A percentile compares a stretch with the other conserved stretches of the same genome.
Conservation (phyloP, 257 asterid species). For the Fraxinus quadrangulata region DNA sequence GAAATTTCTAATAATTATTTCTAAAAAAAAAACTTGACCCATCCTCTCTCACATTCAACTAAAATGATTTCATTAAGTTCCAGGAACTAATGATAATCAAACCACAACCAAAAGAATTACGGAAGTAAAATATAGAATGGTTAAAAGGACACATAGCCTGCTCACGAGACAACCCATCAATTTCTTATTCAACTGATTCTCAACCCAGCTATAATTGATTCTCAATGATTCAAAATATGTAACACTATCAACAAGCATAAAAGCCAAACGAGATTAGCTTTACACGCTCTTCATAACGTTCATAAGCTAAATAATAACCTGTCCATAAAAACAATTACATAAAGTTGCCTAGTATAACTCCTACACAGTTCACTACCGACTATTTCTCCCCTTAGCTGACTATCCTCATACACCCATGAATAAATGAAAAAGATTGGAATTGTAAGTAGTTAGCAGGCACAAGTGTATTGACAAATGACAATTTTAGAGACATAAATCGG, state of each 20-base stretch:
- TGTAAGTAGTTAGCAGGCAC: not conserved
- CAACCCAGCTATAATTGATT: not conserved
- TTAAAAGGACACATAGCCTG: not conserved
- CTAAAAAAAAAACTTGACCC: not conserved
- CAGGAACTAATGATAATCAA: not conserved
- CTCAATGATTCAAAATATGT: not conserved
- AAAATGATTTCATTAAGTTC: not conserved
- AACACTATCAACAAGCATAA: not conserved
- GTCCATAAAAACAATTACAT: not conserved
- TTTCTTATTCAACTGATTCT: not conserved
- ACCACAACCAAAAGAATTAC: not conserved
- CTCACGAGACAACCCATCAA: not conserved
- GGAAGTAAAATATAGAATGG: not conserved
- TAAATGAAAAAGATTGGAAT: not conserved
- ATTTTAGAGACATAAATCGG: not conserved
- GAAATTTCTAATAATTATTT: not conserved
- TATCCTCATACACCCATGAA: not conserved
- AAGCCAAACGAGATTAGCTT: not conserved
- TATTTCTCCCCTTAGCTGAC: not conserved
- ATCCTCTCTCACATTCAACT: not conserved
- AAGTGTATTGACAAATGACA: too few relatives aligned
- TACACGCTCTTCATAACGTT: not conserved
- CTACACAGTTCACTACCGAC: not conserved
- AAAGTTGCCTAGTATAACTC: not conserved
- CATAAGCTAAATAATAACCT: not conserved